Evolutionary conservation across 2,329 filamentous ascomycete genomes (phyloP).

Genomic region (Aspergillus awamori): DNA sequence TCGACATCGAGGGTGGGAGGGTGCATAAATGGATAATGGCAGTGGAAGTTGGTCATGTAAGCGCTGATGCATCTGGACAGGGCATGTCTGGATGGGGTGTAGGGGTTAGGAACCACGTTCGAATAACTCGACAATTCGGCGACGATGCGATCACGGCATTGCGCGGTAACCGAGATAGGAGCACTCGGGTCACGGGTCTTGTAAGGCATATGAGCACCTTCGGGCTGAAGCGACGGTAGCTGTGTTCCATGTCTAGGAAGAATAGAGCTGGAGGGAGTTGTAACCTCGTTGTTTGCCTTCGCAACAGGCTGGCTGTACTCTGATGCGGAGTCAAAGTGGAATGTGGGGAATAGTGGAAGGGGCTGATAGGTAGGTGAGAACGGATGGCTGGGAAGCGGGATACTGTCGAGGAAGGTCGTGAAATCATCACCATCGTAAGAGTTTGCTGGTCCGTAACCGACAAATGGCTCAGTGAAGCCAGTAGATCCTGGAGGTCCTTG

Average conservation of each 20-base stretch:
- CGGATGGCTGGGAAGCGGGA: conserved; percentile 37
- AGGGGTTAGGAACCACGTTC: conserved; percentile 32
- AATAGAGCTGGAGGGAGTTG: conserved; percentile 34
- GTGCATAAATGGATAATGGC: conserved; percentile 39
- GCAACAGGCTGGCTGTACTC: conserved; percentile 30
- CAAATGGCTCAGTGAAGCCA: conserved; percentile 26
- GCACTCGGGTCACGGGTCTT: conserved; percentile 32
- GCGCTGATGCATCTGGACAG: conserved; percentile 38
- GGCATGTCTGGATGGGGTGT: conserved; percentile 37
- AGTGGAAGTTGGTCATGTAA: conserved; percentile 37
- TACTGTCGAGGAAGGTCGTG: conserved; percentile 39
- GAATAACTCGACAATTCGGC: conserved; percentile 26
- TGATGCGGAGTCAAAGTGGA: conserved; percentile 27
- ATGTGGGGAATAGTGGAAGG: conserved; percentile 34
- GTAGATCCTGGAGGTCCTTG: conserved; percentile 21
- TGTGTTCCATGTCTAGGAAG: conserved; percentile 38
- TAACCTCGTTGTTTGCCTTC: conserved; percentile 17
- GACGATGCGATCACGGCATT: conserved; percentile 35
- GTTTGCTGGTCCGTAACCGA: conserved; percentile 26
- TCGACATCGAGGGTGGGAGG: conserved; percentile 36
- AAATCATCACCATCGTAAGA: conserved; percentile 38
- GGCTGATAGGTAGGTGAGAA: conserved; percentile 39
- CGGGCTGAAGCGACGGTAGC: conserved; percentile 37
- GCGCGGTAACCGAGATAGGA: conserved; percentile 34
- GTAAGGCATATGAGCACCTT: conserved; percentile 29